Percentiles rank a stretch among this genome's conserved stretches.
Evolutionary conservation across 2,329 filamentous ascomycete genomes (phyloP).

Genomic region (Talaromyces albobiverticillius): DNA sequence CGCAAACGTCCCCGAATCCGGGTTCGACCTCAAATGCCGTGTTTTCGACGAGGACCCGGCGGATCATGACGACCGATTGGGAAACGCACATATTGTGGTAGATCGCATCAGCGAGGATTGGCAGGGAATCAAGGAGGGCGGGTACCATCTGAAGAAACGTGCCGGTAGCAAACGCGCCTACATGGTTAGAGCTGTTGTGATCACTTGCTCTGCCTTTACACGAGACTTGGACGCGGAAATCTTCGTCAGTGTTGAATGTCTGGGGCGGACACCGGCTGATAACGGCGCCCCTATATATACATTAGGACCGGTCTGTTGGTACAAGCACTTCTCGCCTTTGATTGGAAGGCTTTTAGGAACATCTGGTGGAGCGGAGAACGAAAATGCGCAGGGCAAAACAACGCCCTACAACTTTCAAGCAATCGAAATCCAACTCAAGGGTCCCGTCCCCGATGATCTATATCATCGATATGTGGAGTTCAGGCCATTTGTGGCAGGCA

Average conservation of each 20-base stretch:
- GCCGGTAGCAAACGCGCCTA: slow-evolving; percentile 86
- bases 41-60: slow-evolving; percentile 87
- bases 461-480: slow-evolving; percentile 96
- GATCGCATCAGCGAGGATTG: slow-evolving; percentile 61
- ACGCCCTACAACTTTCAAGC: slow-evolving; percentile 90
- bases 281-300: slow-evolving; percentile 72
- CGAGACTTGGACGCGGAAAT: slow-evolving; percentile 67
- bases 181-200: slow-evolving; percentile 65
- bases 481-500: slow-evolving; percentile 80
- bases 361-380: slow-evolving; percentile 62
- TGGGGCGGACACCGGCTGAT: slow-evolving; percentile 68
- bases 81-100: slow-evolving; percentile 74
- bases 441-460: slow-evolving; percentile 73
- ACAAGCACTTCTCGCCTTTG: slow-evolving; percentile 83
- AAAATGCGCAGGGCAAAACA: slow-evolving; percentile 52
- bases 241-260: slow-evolving; percentile 70
- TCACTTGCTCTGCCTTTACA: slow-evolving; percentile 62
- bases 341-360: slow-evolving; percentile 77
- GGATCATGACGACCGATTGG: slow-evolving; percentile 82
- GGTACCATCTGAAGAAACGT: slow-evolving; percentile 71
- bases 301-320: slow-evolving; percentile 70
- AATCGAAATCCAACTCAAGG: slow-evolving; percentile 81
- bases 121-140: slow-evolving; percentile 63
- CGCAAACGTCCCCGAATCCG: slow-evolving; percentile 75
- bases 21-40: slow-evolving; percentile 80